Conservation (phyloP, 257 asterid genomes). For the Plectranthus barbatus region DNA sequence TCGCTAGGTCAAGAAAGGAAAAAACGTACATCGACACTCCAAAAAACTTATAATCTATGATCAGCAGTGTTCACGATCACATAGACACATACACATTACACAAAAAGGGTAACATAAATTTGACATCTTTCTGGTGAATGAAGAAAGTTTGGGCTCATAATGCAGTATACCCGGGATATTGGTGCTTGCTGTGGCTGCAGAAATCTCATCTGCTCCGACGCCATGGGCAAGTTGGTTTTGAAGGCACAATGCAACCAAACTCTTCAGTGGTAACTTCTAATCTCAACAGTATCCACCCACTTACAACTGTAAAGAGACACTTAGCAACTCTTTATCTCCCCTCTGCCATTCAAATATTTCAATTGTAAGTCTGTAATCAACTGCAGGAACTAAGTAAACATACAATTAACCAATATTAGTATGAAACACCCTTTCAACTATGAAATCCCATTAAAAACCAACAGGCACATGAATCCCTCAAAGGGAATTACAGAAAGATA, state of each 20-base stretch:
- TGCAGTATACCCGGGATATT: conserved; percentile 43
- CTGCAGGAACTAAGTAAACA: conserved; percentile 7
- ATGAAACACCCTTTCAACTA: background rate
- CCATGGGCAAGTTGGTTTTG: conserved; percentile 30
- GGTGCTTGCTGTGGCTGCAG: conserved; percentile 44
- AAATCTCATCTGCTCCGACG: conserved; percentile 52
- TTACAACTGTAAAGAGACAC: background rate
- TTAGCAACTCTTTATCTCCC: conserved; percentile 11
- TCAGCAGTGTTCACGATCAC: background rate
- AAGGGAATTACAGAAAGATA: background rate
- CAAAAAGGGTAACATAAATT: background rate
- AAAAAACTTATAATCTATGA: background rate
- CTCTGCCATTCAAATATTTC: conserved; percentile 13
- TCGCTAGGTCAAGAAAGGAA: background rate
- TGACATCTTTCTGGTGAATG: background rate
- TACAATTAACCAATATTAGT: conserved; percentile 7
- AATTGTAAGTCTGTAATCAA: conserved; percentile 7
- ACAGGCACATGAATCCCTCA: background rate
- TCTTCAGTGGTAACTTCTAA: background rate
- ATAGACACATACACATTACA: background rate
- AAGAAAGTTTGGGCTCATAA: conserved; percentile 8
- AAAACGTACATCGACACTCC: background rate
- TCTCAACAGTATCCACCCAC: conserved; percentile 6
- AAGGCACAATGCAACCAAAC: conserved; percentile 8
- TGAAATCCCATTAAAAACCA: background rate